These are phyloP conservation scores for Cladosporium sp. DNA, from an alignment of 2,329 filamentous ascomycete species.

Conservation along the genomic window DNA sequence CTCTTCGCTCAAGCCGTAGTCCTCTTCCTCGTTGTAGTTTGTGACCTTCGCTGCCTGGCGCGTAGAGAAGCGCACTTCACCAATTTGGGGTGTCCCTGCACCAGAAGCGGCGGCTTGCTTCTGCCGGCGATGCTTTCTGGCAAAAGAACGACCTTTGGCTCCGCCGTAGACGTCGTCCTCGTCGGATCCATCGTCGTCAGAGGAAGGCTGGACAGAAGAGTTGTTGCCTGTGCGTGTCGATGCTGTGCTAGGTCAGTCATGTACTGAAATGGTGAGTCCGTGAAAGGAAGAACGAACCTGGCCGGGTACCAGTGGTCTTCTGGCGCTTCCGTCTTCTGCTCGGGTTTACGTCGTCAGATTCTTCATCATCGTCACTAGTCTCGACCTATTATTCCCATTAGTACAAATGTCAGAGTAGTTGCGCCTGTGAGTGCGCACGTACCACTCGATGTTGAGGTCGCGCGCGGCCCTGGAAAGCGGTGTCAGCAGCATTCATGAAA, in stretches of 20 bases:
- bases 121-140: constrained; percentile 69
- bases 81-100: constrained; percentile 55
- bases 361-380: constrained; percentile 56
- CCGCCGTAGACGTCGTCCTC: constrained; percentile 66
- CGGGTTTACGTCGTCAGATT: constrained; percentile 67
- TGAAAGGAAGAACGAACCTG: constrained; percentile 45
- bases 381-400: constrained; percentile 43
- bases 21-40: constrained; percentile 63
- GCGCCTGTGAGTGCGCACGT: constrained; percentile 26
- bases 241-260: constrained; percentile 16
- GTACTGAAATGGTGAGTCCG: constrained; percentile 28
- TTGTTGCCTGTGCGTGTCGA: constrained; percentile 17
- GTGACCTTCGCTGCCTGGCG: constrained; percentile 71
- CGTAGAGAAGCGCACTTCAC: constrained; percentile 87
- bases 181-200: constrained; percentile 36
- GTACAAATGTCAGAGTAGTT: constrained; percentile 2
- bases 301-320: constrained; percentile 56
- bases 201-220: constrained; percentile 8
- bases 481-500: constrained; percentile 28
- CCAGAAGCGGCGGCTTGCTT: constrained; percentile 55
- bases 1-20: constrained; percentile 50
- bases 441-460: constrained; percentile 57
- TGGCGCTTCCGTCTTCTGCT: constrained; percentile 57
- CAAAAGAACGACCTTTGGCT: constrained; percentile 57
- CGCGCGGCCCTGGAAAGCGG: constrained; percentile 47